Conservation (phyloP, 2,329 filamentous ascomycete genomes). For the Lachnellula suecica region DNA sequence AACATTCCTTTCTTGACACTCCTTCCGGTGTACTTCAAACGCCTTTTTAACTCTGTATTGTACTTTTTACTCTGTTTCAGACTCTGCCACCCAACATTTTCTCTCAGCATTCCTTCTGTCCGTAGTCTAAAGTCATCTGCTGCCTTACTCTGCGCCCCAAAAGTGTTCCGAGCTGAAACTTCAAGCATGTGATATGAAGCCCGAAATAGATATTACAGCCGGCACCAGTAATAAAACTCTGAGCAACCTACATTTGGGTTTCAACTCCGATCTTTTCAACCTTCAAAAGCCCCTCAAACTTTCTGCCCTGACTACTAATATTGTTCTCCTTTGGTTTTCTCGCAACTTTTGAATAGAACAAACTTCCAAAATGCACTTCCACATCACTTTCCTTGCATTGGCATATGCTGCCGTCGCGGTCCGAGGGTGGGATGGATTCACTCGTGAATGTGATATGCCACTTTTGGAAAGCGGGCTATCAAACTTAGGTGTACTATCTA, state of each 20-base stretch:
- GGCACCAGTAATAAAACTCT: too few relatives aligned
- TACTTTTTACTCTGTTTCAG: not conserved
- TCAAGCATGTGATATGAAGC: too few relatives aligned
- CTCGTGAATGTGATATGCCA: not conserved
- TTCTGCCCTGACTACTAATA: not conserved
- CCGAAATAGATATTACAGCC: not conserved
- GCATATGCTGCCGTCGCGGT: not conserved
- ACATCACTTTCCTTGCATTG: not conserved
- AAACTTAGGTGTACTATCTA: not conserved
- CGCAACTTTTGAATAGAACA: not conserved
- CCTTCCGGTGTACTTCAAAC: too few relatives aligned
- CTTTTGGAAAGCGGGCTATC: not conserved
- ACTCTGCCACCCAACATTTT: not conserved
- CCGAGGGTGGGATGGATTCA: not conserved
- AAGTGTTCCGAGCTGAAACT: too few relatives aligned
- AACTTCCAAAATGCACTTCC: not conserved
- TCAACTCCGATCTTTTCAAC: too few relatives aligned
- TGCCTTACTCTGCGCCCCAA: not conserved
- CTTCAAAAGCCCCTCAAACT: not conserved
- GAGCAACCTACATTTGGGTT: too few relatives aligned
- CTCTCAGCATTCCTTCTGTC: not conserved
- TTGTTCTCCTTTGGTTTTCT: not conserved
- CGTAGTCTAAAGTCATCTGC: not conserved
- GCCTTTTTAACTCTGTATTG: not conserved
- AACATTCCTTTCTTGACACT: not conserved